Conservation (phyloP, 2,329 filamentous ascomycete species). For the Colletotrichum costaricense region DNA sequence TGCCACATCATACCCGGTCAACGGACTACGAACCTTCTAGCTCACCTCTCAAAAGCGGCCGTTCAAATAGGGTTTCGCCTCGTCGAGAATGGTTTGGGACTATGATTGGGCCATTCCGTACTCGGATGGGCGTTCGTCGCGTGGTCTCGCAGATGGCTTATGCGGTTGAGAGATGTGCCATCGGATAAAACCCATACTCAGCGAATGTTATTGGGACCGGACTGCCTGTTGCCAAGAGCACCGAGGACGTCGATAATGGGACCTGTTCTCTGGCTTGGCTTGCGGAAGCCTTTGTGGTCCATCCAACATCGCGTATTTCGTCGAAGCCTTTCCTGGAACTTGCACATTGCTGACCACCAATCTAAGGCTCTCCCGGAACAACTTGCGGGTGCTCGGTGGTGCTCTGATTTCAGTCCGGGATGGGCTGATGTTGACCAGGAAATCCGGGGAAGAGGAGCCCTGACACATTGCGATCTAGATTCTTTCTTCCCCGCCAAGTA, state of each 20-base stretch:
- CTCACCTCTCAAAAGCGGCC: not conserved
- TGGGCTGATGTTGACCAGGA: not conserved
- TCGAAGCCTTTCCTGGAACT: not conserved
- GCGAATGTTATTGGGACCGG: not conserved
- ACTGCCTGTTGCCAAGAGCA: not conserved
- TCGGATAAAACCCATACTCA: not conserved
- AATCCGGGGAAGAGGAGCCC: not conserved
- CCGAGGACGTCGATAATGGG: not conserved
- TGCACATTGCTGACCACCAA: not conserved
- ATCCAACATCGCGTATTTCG: not conserved
- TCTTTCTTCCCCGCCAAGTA: not conserved
- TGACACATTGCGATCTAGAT: not conserved
- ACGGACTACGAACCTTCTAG: not conserved
- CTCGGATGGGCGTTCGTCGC: constrained; percentile 10
- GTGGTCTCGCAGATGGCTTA: constrained; percentile 2
- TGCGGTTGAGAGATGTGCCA: not conserved
- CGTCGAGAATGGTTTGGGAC: not conserved
- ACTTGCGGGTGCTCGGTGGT: not conserved
- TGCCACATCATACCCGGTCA: not conserved
- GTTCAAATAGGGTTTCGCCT: constrained; percentile 25
- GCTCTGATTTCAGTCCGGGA: constrained; percentile 17
- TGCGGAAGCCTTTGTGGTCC: not conserved
- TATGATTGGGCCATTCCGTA: not conserved
- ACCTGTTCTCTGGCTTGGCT: too few species aligned
- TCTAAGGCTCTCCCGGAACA: not conserved